Percentiles rank a stretch among this genome's conserved stretches.
Evolutionary conservation across 164 flowering plant species (phyloP).

Genomic region (Euptelea pleiosperma): DNA sequence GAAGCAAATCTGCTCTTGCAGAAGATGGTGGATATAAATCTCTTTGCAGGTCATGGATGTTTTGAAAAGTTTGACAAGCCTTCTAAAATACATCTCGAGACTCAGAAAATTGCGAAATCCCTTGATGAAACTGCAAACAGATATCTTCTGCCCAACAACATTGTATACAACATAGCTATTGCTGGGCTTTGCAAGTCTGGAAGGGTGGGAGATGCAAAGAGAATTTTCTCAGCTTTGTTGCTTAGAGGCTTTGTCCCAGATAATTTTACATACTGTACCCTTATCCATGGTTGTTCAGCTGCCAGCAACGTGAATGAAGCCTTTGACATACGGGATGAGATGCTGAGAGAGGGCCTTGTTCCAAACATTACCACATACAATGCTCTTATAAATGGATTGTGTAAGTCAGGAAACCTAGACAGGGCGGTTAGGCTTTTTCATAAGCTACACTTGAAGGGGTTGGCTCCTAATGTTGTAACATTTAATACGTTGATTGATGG

Average conservation of each 20-base stretch:
- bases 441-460: slow-evolving; percentile 54
- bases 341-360: slow-evolving; percentile 53
- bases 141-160: slow-evolving; percentile 41
- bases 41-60: slow-evolving; percentile 18
- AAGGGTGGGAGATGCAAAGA: slow-evolving; percentile 54
- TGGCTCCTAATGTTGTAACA: slow-evolving; percentile 59
- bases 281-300: slow-evolving; percentile 58
- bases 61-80: slow-evolving; percentile 16
- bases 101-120: slow-evolving; percentile 35
- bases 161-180: slow-evolving; percentile 64
- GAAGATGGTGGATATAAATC: slow-evolving; percentile 49
- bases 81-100: slow-evolving; percentile 17
- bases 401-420: slow-evolving; percentile 66
- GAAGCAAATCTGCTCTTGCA: slow-evolving; percentile 65
- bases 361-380: slow-evolving; percentile 68
- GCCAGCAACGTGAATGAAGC: slow-evolving; percentile 70
- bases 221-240: slow-evolving; percentile 35
- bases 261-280: slow-evolving; percentile 65
- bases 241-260: slow-evolving; percentile 63
- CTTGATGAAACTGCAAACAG: slow-evolving; percentile 37
- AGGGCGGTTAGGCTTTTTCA: slow-evolving; percentile 65
- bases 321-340: slow-evolving; percentile 67
- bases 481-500: slow-evolving; percentile 69
- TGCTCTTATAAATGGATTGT: slow-evolving; percentile 74
- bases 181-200: slow-evolving; percentile 68